A percentile compares a stretch with the other conserved stretches of the same genome.
Conservation (phyloP, 805 yeast species). For the Groenewaldozyma tartarivorans region DNA sequence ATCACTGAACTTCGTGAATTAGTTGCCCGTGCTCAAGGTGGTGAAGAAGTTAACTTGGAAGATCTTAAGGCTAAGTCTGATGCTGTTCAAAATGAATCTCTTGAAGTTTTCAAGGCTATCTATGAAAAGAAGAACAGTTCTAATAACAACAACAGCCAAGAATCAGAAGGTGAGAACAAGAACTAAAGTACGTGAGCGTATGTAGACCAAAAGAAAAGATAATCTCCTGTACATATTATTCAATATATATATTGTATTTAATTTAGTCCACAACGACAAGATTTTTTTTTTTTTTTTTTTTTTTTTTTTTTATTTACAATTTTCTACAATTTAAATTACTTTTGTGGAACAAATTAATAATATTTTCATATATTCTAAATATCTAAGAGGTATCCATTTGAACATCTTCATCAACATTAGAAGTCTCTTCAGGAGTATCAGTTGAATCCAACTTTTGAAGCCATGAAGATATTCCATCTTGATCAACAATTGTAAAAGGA, state of each 20-base stretch:
- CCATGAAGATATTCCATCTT: slow-evolving; percentile 80
- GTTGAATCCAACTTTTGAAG: slow-evolving; percentile 44
- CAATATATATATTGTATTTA: no score
- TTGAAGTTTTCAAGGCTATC: slow-evolving; percentile 74
- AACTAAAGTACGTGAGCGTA: neutral
- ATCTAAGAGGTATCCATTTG: slow-evolving; percentile 2
- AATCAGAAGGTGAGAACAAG: slow-evolving; percentile 12
- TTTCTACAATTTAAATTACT: slow-evolving; percentile 1
- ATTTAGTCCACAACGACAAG: neutral
- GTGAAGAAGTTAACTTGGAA: slow-evolving; percentile 55
- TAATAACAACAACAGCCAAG: slow-evolving; percentile 13
- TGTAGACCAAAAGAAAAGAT: neutral
- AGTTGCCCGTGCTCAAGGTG: slow-evolving; percentile 59
- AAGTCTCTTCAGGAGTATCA: slow-evolving; percentile 15
- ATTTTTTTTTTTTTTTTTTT: slow-evolving; percentile 1
- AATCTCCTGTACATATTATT: neutral
- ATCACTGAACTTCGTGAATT: slow-evolving; percentile 62
- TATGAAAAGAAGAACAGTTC: slow-evolving; percentile 35
- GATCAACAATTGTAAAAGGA: slow-evolving; percentile 71
- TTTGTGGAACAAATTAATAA: no score
- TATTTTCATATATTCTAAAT: no score
- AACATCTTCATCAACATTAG: slow-evolving; percentile 10
- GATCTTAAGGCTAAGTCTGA: slow-evolving; percentile 72
- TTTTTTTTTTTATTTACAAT: neutral
- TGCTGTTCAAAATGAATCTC: slow-evolving; percentile 70